Evolutionary conservation across 306 rosid genomes (phyloP).

Genomic region (Prosopis cineraria): DNA sequence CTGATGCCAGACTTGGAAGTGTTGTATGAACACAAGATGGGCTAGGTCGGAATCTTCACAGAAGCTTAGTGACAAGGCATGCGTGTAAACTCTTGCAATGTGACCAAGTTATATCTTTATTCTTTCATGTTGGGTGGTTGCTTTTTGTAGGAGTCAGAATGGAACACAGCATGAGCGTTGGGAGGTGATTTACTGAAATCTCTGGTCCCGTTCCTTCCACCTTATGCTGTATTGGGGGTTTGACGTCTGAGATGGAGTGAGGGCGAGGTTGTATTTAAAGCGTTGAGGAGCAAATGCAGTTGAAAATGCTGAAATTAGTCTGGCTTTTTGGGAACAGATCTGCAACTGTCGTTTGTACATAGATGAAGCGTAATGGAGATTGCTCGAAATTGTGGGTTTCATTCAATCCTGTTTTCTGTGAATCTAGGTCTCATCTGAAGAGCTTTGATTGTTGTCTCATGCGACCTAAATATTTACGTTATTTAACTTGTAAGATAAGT

Average conservation of each 20-base stretch:
- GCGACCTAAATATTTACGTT: constrained; percentile 23
- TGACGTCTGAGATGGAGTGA: constrained; percentile 5
- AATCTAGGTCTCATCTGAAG: constrained; percentile 39
- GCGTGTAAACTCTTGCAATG: constrained; percentile 27
- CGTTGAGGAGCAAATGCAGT: constrained; percentile 24
- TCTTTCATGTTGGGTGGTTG: constrained; percentile 53
- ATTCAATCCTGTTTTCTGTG: constrained; percentile 26
- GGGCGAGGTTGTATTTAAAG: constrained; percentile 19
- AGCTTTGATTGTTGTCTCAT: constrained; percentile 32
- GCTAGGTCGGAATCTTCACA: constrained; percentile 61
- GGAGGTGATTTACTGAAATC: constrained; percentile 26
- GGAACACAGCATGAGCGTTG: constrained; percentile 31
- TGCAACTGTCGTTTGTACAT: constrained; percentile 34
- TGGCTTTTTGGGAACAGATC: constrained; percentile 29
- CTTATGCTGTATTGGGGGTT: constrained; percentile 27
- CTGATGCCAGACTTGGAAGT: constrained; percentile 46
- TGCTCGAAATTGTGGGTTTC: constrained; percentile 24
- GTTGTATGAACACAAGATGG: constrained; percentile 51
- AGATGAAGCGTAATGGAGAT: constrained; percentile 33
- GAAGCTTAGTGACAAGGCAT: constrained; percentile 52
- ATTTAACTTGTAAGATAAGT: constrained; percentile 20
- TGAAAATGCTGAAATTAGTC: constrained; percentile 24
- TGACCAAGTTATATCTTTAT: constrained; percentile 55
- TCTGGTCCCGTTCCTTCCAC: constrained; percentile 21
- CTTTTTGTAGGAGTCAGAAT: constrained; percentile 53